Base-by-base conservation (phyloP, 2,329 filamentous ascomycete species). In the Penicillium sp. region DNA sequence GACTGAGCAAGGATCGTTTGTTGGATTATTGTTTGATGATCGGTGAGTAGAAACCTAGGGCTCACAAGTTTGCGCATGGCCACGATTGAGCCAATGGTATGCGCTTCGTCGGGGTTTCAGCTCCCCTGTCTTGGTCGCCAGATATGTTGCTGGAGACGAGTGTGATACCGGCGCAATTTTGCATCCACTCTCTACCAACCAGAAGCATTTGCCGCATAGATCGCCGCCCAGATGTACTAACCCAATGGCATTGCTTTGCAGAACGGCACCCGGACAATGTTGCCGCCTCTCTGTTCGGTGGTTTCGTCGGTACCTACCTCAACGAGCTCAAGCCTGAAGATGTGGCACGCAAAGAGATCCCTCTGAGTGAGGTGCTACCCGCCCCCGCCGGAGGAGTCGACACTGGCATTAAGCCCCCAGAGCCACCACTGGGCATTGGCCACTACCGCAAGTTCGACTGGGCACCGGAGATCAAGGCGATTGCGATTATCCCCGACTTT, bases 11-110 rank as follows among this genome's bases (percentile, higher is more conserved):
- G 62, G 86, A 88, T 55, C 80, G 93, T 35, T 80, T 98, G 66
- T 84, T 98, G 61, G 93, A 98, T 72, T 98, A 90, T 69, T 95
- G 89, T 66, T 76, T 98, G 57, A 98, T 98, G 93, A 95, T 96
- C 70, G 88, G 84, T 86, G 69, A 56, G 74, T 66, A 36, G 27
- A n/a, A 18, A 18, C 18, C 18, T 18, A 18, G 1, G 18, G 18
- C 18, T 18, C 18, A 18, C 18, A 18, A 3, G 18, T 18, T 18
- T 18, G 18, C 18, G 18, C 18, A 18, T 18, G 18, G 18, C 3
- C 18, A 18, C 18, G 18, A 18, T 18, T 18, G 2, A 18, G 18
- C 18, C 18, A 18, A 18, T 18, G 18, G 18, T 3, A 18, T 18
- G 18, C 18, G 18, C 18, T 18, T 18, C 18, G 18, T 18, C 18